Evolutionary conservation across 148 eudicot genomes (phyloP).

Genomic region (Spergularia bocconei): DNA sequence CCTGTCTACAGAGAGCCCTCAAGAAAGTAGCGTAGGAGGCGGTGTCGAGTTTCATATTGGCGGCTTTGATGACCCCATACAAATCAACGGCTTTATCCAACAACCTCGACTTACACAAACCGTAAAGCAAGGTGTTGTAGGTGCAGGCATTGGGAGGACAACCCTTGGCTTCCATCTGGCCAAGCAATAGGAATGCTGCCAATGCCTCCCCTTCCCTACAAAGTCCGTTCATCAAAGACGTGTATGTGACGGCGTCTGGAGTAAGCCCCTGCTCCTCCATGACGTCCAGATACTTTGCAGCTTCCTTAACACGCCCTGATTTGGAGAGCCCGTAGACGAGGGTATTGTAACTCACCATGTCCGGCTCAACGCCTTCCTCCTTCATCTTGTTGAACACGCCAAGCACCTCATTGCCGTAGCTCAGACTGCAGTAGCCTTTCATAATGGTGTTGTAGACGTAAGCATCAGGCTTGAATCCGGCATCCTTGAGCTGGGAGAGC

Average conservation of each 20-base stretch:
- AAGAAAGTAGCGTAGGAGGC: conserved; percentile 72
- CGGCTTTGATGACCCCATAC: conserved; percentile 51
- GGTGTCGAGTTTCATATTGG: conserved; percentile 58
- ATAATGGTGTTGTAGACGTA: conserved; percentile 77
- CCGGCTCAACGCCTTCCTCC: conserved; percentile 75
- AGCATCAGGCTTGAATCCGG: conserved; percentile 77
- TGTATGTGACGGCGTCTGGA: conserved; percentile 80
- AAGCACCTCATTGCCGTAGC: conserved; percentile 60
- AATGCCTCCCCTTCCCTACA: conserved; percentile 69
- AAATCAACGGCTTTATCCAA: conserved; percentile 58
- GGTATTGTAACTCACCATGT: conserved; percentile 64
- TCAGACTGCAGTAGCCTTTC: conserved; percentile 78
- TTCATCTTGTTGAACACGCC: conserved; percentile 68
- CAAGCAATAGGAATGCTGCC: conserved; percentile 58
- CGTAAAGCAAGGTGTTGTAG: conserved; percentile 78
- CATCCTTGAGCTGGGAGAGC: conserved; percentile 49
- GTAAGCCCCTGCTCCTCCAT: conserved; percentile 59
- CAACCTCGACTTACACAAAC: conserved; percentile 68
- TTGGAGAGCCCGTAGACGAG: conserved; percentile 79
- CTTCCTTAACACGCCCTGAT: conserved; percentile 77
- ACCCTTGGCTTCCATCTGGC: conserved; percentile 71
- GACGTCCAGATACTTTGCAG: conserved; percentile 51
- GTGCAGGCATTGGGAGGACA: conserved; percentile 82
- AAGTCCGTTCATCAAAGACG: conserved; percentile 92
- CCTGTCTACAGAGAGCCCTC: conserved; percentile 71